phyloP scores from a whole-genome alignment of 768 basidiomycete genomes.

The Sporobolomyces pararoseus region DNA sequence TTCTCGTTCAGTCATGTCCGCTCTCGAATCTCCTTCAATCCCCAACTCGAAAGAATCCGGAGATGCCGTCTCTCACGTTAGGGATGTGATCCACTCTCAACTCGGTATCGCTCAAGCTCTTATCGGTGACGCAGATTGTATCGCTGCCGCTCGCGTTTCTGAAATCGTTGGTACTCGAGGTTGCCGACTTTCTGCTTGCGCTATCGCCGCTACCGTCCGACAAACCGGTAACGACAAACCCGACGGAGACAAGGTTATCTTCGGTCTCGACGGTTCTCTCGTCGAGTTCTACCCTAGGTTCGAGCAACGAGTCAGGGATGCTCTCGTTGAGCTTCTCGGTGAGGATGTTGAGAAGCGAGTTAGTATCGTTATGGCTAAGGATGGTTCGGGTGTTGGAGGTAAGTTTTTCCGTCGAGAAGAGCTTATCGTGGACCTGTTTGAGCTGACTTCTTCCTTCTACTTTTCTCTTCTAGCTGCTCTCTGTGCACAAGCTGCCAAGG shows the following conservation, averaged over 20 bases:
- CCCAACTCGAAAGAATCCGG: slow-evolving; percentile 35
- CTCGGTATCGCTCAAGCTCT: slow-evolving; percentile 27
- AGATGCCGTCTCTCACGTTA: slow-evolving; percentile 20
- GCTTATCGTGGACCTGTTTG: too few relatives aligned
- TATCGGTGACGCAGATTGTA: slow-evolving; percentile 54
- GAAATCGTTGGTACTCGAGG: slow-evolving; percentile 75
- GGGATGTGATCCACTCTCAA: slow-evolving; percentile 27
- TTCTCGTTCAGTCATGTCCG: slow-evolving; percentile 39
- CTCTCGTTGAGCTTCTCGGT: slow-evolving; percentile 72
- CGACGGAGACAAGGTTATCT: slow-evolving; percentile 55
- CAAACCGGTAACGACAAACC: slow-evolving; percentile 64
- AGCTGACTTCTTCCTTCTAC: too few relatives aligned
- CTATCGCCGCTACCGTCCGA: slow-evolving; percentile 75
- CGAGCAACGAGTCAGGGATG: slow-evolving; percentile 66
- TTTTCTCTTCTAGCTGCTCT: slow-evolving; percentile 26
- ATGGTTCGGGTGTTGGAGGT: slow-evolving; percentile 97
- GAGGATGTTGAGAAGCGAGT: slow-evolving; percentile 72
- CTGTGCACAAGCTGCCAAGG: slow-evolving; percentile 37
- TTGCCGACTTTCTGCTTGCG: slow-evolving; percentile 75
- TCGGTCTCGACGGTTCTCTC: slow-evolving; percentile 93
- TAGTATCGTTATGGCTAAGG: slow-evolving; percentile 87
- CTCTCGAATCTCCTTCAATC: slow-evolving; percentile 40
- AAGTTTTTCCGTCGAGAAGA: slow-evolving; percentile 47
- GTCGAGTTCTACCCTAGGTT: slow-evolving; percentile 90
- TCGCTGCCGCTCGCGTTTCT: slow-evolving; percentile 78